These are phyloP conservation scores for Malbranchea zuffiana DNA, from an alignment of 2,329 filamentous ascomycete species.

Conservation along the genomic window DNA sequence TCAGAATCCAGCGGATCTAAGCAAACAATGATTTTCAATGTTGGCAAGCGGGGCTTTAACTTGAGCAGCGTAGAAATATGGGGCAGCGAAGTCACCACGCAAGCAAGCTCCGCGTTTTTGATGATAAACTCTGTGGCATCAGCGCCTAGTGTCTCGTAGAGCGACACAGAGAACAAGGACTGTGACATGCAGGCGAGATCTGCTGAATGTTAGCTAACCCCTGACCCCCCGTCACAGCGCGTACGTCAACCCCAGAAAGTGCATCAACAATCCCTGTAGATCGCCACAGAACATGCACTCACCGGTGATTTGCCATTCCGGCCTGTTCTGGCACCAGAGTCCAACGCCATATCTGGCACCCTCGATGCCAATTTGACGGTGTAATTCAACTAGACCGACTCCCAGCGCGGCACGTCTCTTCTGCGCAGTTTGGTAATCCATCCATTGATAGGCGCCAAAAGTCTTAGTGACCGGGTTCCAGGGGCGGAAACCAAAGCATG, in stretches of 20 bases:
- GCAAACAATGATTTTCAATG: slow-evolving; percentile 76
- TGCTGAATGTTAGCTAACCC: slow-evolving; percentile 26
- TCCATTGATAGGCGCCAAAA: slow-evolving; percentile 70
- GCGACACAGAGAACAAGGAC: slow-evolving; percentile 75
- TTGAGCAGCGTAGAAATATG: slow-evolving; percentile 76
- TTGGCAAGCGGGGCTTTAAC: slow-evolving; percentile 63
- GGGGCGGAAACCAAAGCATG: slow-evolving; percentile 67
- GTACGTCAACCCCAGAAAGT: not conserved
- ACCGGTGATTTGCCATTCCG: slow-evolving; percentile 80
- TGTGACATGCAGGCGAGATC: slow-evolving; percentile 84
- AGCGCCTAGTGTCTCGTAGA: slow-evolving; percentile 91
- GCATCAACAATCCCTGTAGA: too few relatives aligned
- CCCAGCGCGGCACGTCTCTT: slow-evolving; percentile 74
- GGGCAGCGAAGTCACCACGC: slow-evolving; percentile 65
- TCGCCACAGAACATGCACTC: slow-evolving; percentile 18
- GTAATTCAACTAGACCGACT: slow-evolving; percentile 71
- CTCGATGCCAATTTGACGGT: slow-evolving; percentile 58
- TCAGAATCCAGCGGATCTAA: slow-evolving; percentile 73
- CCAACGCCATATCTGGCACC: slow-evolving; percentile 62
- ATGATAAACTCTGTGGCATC: slow-evolving; percentile 92
- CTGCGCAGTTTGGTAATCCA: slow-evolving; percentile 70
- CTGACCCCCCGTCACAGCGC: too few relatives aligned
- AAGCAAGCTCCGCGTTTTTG: slow-evolving; percentile 69
- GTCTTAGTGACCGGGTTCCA: slow-evolving; percentile 65
- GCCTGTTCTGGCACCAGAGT: slow-evolving; percentile 76